phyloP scores from a whole-genome alignment of 768 basidiomycete species.

The Harrya chromipes region DNA sequence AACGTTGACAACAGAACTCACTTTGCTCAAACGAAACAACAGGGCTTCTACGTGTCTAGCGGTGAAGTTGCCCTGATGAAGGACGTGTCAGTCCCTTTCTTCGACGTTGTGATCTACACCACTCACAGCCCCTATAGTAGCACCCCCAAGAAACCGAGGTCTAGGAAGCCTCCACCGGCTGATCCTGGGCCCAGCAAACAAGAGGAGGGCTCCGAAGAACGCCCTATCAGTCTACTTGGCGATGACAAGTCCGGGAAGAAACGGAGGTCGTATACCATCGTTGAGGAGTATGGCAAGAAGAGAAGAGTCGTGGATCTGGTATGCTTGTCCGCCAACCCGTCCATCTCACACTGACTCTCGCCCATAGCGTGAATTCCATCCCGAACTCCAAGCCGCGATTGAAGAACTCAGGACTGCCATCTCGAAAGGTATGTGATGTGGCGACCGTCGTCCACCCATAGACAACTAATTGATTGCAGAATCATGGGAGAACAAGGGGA shows the following conservation, averaged over 20 bases:
- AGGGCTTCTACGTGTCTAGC: slow-evolving; percentile 88
- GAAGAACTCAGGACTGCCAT: slow-evolving; percentile 61
- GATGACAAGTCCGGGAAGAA: slow-evolving; percentile 45
- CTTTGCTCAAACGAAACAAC: slow-evolving; percentile 88
- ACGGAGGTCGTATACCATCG: slow-evolving; percentile 51
- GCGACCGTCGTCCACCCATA: neutral
- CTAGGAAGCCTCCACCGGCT: slow-evolving; percentile 43
- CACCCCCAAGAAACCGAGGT: slow-evolving; percentile 70
- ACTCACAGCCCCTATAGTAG: slow-evolving; percentile 33
- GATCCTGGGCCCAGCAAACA: slow-evolving; percentile 27
- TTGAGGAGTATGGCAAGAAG: slow-evolving; percentile 63
- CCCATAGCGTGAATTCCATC: slow-evolving; percentile 62
- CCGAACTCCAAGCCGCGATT: slow-evolving; percentile 60
- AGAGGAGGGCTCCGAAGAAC: slow-evolving; percentile 47
- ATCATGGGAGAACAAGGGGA: slow-evolving; percentile 77
- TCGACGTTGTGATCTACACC: neutral
- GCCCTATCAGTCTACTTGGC: slow-evolving; percentile 45
- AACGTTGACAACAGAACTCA: slow-evolving; percentile 86
- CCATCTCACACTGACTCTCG: neutral
- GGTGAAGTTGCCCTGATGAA: slow-evolving; percentile 86
- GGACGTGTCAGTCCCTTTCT: slow-evolving; percentile 48
- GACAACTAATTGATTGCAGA: slow-evolving; percentile 41
- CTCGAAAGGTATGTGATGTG: slow-evolving; percentile 43
- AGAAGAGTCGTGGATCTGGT: slow-evolving; percentile 68
- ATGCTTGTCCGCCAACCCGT: slow-evolving; percentile 15